phyloP scores from a whole-genome alignment of 345 rosid genomes.

The Lenwebbia sp. region DNA sequence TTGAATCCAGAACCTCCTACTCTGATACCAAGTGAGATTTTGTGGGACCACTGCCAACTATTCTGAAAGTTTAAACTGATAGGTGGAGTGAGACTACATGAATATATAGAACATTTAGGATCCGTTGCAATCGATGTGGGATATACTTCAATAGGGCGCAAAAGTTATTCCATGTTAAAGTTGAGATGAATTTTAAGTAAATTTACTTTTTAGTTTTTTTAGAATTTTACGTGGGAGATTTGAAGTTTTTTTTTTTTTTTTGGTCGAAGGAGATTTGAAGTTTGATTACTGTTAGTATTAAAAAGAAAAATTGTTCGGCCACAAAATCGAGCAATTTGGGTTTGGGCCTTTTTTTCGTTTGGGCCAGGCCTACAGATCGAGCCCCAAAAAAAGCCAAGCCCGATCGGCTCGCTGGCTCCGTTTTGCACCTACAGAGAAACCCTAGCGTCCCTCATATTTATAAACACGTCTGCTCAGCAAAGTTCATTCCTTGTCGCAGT shows the following conservation, averaged over 20 bases:
- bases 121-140: too few relatives aligned
- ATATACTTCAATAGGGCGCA: too few relatives aligned
- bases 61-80: too few relatives aligned
- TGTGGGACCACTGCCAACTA: too few relatives aligned
- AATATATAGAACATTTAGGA: too few relatives aligned
- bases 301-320: background rate
- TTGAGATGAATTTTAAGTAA: background rate
- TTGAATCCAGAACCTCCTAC: too few relatives aligned
- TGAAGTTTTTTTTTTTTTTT: background rate
- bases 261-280: background rate
- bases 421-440: background rate
- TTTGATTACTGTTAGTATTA: background rate
- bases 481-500: background rate
- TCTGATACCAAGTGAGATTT: too few relatives aligned
- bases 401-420: background rate
- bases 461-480: background rate
- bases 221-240: background rate
- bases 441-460: background rate
- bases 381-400: background rate
- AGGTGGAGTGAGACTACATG: too few relatives aligned
- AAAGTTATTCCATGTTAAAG: background rate
- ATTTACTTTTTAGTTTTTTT: background rate
- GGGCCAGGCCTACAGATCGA: background rate
- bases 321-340: background rate
- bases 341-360: background rate